phyloP scores from a whole-genome alignment of 805 yeast species.

The Trichomonascus vanleenenianus region DNA sequence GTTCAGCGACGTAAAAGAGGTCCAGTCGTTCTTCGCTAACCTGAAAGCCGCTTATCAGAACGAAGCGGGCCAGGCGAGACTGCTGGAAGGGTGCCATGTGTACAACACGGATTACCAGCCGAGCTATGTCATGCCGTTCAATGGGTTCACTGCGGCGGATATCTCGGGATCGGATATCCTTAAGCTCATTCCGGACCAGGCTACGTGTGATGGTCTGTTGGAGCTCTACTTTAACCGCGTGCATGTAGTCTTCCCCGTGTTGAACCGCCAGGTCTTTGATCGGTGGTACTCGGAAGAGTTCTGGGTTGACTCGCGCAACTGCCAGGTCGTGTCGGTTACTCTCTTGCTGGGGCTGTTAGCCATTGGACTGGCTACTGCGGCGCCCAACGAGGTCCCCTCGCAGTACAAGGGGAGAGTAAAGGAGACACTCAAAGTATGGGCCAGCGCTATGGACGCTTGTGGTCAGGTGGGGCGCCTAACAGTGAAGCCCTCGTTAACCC shows the following conservation, averaged over 20 bases:
- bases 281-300: constrained; percentile 19
- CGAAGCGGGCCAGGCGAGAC: not conserved
- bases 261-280: constrained; percentile 26
- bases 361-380: constrained; percentile 22
- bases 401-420: constrained; percentile 13
- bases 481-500: constrained; percentile 24
- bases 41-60: constrained; percentile 2
- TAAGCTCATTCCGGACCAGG: constrained; percentile 19
- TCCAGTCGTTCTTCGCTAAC: constrained; percentile 16
- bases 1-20: constrained; percentile 22
- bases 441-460: constrained; percentile 24
- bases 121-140: not conserved
- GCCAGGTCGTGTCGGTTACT: constrained; percentile 26
- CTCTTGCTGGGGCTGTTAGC: constrained; percentile 23
- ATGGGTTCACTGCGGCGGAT: constrained; percentile 7
- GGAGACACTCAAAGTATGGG: constrained; percentile 22
- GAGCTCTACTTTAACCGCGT: constrained; percentile 23
- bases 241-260: constrained; percentile 22
- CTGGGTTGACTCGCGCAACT: constrained; percentile 22
- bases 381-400: constrained; percentile 19
- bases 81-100: too few species aligned
- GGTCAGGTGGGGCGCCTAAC: constrained; percentile 24
- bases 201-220: constrained; percentile 20
- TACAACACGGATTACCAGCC: not conserved
- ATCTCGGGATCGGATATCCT: constrained; percentile 17